Evolutionary conservation across 208 protist genomes (phyloP), one percentile per base, ranked within the genome.

Genomic region (Sergeia podlipaevii): DNA sequence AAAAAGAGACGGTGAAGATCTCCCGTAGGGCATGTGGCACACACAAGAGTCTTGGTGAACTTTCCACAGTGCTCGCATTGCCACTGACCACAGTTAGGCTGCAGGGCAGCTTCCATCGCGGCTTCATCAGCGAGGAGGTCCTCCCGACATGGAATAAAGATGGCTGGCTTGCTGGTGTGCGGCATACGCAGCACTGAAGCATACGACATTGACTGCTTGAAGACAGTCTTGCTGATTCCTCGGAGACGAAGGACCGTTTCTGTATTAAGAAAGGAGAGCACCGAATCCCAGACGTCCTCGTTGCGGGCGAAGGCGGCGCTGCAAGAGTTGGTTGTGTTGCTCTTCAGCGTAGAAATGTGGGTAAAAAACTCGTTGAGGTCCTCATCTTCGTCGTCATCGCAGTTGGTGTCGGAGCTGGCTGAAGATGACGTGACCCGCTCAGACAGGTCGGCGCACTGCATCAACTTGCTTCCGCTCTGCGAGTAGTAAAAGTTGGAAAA

Each of bases 111-210:
- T 52, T 85, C 82, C 4, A 77, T 27, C 6, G 23, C 48, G 36
- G 49, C 41, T 30, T 42, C 78, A 29, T 71, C 56, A n/a, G 36
- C 56, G 63, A 85, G 62, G 27, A 90, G 70, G 65, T 87, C 65
- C 37, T 80, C 74, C 42, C 61, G 74, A 64, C 70, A 86, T 4
- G 79, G 76, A 36, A 91, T 72, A 63, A 91, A 91, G 18, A 84
- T 28, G 24, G 76, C 79, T 11, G 68, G 79, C n/a, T 42, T 41
- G 21, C 39, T 49, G 45, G 60, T 65, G 21, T 50, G 41, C 21
- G 75, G 79, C 51, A 87, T 56, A 37, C 76, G 75, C 34, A 50
- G 48, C 21, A 87, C 37, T 7, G 64, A 67, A 28, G 70, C 76
- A 51, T 66, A 81, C 30, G 54, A 41, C 29, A 85, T 41, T 0